Conservation (phyloP, 305 asterid species). For the Fraxinus sp. region DNA sequence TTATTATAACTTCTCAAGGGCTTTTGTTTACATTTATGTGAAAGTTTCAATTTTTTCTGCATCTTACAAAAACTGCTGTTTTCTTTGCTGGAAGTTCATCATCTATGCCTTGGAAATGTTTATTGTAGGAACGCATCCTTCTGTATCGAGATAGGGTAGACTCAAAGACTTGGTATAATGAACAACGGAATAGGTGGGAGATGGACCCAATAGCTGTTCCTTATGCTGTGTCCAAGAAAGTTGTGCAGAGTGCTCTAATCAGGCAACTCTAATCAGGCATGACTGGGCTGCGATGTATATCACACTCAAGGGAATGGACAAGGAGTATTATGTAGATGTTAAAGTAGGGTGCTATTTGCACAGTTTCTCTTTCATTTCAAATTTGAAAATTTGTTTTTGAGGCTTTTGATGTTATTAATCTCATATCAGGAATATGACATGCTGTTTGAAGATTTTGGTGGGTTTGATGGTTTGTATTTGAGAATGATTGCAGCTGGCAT, state of each 20-base stretch:
- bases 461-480: conserved; percentile 86
- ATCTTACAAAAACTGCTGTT: conserved; percentile 17
- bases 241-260: conserved; percentile 79
- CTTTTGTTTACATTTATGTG: conserved; percentile 6
- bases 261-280: conserved; percentile 98
- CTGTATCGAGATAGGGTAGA: conserved; percentile 90
- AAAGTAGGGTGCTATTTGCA: conserved; percentile 49
- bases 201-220: conserved; percentile 94
- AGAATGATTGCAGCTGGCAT: conserved; percentile 77
- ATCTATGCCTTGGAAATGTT: conserved; percentile 27
- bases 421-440: conserved; percentile 76
- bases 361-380: conserved; percentile 21
- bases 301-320: conserved; percentile 77
- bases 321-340: conserved; percentile 76
- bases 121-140: conserved; percentile 67
- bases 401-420: conserved; percentile 20
- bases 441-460: conserved; percentile 88
- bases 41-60: conserved; percentile 17
- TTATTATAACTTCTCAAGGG: conserved; percentile 16
- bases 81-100: conserved; percentile 18
- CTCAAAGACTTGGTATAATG: conserved; percentile 87
- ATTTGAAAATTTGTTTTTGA: neutral
- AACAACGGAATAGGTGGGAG: conserved; percentile 82
- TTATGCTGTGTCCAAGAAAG: conserved; percentile 82
- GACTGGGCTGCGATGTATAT: conserved; percentile 91